Evolutionary conservation across 371 early-diverging fungal species (phyloP), one percentile per base, ranked within the genome.

Genomic region (Circinella minor): DNA sequence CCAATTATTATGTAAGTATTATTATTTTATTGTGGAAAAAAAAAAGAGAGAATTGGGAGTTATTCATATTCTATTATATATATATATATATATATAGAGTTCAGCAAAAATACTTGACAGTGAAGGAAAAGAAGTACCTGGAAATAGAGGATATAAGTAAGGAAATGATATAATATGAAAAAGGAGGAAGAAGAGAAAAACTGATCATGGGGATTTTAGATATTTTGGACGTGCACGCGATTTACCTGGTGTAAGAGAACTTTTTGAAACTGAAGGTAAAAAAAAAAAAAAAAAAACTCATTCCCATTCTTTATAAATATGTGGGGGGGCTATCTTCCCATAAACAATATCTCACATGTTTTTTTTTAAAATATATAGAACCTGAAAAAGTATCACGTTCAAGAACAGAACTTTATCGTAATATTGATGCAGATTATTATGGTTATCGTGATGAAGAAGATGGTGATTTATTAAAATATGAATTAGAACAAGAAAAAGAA

Each of bases 201-300:
- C 39, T n/a, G 49, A 49, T 38, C 11, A 66, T n/a, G 59, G 1
- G 4, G 10, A 14, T 57, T 57, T 18, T 69, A 90, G 92, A 78
- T 95, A 98, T 75, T 98, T 97, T 89, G 98, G 99, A n/a, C 92
- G 97, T 59, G 98, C 99, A 62, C 93, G 90, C 74, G 96, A 97
- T 66, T 85, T 98, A 65, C 97, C 97, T 0, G 98, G 96, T 18
- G 97, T 98, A 51, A 89, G 92, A 73, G 98, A 98, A 72, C 80
- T 98, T 43, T 93, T 98, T 73, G 95, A 92, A 63, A 81, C 90
- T 75, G 86, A 84, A 69, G 82, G 88, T 80, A 77, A 43, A 65
- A n/a, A 4, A n/a, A n/a, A n/a, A n/a, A n/a, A n/a, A n/a, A n/a
- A n/a, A n/a, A n/a, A n/a, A n/a, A n/a, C n/a, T n/a, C n/a, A n/a